phyloP scores from a whole-genome alignment of 208 protist genomes.

The Acanthamoeba quina region DNA sequence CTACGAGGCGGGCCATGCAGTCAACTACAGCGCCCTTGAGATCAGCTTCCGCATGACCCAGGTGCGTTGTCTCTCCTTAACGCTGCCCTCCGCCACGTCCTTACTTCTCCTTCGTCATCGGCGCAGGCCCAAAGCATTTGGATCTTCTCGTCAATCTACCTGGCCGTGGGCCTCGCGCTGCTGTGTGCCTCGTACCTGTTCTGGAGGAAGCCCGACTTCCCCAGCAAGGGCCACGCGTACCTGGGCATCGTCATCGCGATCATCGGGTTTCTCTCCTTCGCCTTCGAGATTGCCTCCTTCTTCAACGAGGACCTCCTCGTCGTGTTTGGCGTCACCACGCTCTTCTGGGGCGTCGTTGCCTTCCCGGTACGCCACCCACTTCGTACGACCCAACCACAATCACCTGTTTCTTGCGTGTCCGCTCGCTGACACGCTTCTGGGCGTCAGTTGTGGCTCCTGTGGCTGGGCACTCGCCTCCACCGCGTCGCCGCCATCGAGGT shows the following conservation, averaged over 20 bases:
- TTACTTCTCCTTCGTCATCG: not conserved
- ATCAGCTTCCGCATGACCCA: slow-evolving; percentile 48
- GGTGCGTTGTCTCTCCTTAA: not conserved
- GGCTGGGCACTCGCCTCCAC: slow-evolving; percentile 29
- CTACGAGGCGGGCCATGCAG: not conserved
- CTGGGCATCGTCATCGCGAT: slow-evolving; percentile 8
- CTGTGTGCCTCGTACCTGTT: slow-evolving; percentile 32
- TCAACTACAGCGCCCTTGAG: not conserved
- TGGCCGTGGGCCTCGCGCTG: slow-evolving; percentile 6
- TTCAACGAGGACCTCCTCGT: slow-evolving; percentile 28
- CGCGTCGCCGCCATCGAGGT: not conserved
- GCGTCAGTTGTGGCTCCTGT: slow-evolving; percentile 5
- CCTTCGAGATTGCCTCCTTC: slow-evolving; percentile 36
- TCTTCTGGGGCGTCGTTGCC: slow-evolving; percentile 55
- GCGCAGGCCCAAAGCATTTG: slow-evolving; percentile 63
- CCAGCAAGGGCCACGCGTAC: slow-evolving; percentile 42
- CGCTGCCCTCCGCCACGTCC: not conserved
- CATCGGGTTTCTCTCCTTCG: slow-evolving; percentile 12
- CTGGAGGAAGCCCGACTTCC: slow-evolving; percentile 29
- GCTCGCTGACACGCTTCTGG: too few species aligned
- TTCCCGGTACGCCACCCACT: not conserved
- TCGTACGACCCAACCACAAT: not conserved
- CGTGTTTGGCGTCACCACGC: slow-evolving; percentile 9
- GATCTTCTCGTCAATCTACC: slow-evolving; percentile 58
- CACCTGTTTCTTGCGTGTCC: too few species aligned